A percentile compares a stretch with the other conserved stretches of the same genome.
phyloP scores from a whole-genome alignment of 495 filamentous ascomycete species.

The Podospora comata region DNA sequence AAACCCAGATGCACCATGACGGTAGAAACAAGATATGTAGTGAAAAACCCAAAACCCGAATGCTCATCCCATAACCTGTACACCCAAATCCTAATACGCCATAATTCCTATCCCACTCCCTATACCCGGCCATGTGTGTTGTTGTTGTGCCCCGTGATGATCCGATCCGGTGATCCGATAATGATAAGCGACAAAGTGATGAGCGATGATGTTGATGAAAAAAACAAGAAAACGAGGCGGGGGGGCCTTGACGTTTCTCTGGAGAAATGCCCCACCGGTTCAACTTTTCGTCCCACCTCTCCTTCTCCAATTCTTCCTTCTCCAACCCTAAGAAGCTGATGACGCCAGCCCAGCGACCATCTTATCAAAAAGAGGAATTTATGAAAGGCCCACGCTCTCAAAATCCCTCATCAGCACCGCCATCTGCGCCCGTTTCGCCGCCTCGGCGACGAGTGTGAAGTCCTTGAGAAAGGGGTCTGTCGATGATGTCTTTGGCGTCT shows the following conservation, averaged over 20 bases:
- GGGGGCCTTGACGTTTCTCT: not conserved
- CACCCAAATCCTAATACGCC: not conserved
- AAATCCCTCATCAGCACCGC: slow-evolving; percentile 82
- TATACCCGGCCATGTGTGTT: not conserved
- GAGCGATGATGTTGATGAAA: not conserved
- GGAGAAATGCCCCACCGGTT: no score
- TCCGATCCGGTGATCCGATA: not conserved
- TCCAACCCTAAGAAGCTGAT: not conserved
- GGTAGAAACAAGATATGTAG: not conserved
- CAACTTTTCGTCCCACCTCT: not conserved
- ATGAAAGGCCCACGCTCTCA: slow-evolving; percentile 59
- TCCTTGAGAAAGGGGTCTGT: slow-evolving; percentile 69
- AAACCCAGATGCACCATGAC: not conserved
- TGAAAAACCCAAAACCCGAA: not conserved
- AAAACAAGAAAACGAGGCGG: not conserved
- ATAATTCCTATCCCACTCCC: not conserved
- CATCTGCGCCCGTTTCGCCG: slow-evolving; percentile 89
- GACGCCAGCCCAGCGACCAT: not conserved
- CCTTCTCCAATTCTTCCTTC: not conserved
- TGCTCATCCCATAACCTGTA: no score
- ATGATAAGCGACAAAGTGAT: not conserved
- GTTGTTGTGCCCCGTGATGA: not conserved
- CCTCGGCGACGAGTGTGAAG: slow-evolving; percentile 87
- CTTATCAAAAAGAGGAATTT: not conserved
- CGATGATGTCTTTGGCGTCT: slow-evolving; percentile 36